Evolutionary conservation across 1,284 basidiomycete genomes (phyloP).

Genomic region (Cutaneotrichosporon cyanovorans): DNA sequence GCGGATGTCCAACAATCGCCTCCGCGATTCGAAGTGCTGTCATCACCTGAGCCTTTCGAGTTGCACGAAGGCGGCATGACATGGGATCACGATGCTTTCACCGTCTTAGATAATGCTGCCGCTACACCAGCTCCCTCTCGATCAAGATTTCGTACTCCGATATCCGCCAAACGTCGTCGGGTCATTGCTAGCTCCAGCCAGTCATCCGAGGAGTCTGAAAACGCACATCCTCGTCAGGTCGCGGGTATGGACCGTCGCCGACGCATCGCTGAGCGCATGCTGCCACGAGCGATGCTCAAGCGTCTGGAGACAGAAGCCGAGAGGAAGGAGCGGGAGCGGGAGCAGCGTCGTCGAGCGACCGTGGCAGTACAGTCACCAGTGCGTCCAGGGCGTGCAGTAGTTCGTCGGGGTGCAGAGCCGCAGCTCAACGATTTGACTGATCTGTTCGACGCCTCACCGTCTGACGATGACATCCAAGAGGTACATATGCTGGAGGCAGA

Average conservation of each 20-base stretch:
- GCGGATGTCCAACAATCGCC: too few relatives aligned
- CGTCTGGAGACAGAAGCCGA: conserved; percentile 14
- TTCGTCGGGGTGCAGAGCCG: conserved; percentile 18
- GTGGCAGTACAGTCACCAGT: conserved; percentile 17
- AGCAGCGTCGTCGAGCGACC: conserved; percentile 2
- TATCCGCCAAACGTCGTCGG: not conserved
- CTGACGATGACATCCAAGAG: not conserved
- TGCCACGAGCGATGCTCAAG: conserved; percentile 38
- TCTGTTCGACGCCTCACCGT: conserved; percentile 10
- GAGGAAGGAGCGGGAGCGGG: not conserved
- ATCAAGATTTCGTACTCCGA: not conserved
- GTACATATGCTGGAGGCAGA: conserved; percentile 4
- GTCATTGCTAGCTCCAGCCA: conserved; percentile 9
- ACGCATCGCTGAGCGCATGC: conserved; percentile 36
- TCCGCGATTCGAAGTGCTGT: not conserved
- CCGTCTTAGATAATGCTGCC: too few relatives aligned
- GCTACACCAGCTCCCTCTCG: not conserved
- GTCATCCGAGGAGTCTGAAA: not conserved
- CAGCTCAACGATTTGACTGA: conserved; percentile 17
- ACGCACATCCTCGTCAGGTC: not conserved
- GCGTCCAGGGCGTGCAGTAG: conserved; percentile 33
- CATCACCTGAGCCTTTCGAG: not conserved
- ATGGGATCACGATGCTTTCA: too few relatives aligned
- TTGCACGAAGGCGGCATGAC: too few relatives aligned
- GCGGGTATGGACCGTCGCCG: conserved; percentile 9